Conservation (phyloP, 1,139 yeast species). For the Eremothecium cymbalariae region DNA sequence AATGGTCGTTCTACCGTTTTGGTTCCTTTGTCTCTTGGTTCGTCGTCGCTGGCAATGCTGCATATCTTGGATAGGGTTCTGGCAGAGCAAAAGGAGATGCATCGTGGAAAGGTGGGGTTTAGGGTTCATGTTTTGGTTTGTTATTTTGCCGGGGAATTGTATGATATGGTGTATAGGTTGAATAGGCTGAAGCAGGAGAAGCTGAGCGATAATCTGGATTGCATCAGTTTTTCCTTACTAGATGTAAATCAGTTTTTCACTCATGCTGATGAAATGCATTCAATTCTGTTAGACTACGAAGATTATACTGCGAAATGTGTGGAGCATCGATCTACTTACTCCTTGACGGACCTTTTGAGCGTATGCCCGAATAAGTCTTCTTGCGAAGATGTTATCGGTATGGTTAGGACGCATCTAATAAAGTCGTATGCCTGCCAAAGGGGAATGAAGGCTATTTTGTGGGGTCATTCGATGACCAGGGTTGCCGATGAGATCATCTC, state of each 20-base stretch:
- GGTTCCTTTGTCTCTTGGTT: slow-evolving; percentile 58
- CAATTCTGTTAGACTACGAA: slow-evolving; percentile 16
- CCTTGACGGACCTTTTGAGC: slow-evolving; percentile 14
- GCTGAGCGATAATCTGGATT: slow-evolving; percentile 17
- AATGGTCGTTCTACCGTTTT: slow-evolving; percentile 37
- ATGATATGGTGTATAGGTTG: slow-evolving; percentile 20
- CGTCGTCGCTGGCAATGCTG: slow-evolving; percentile 56
- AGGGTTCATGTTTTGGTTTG: slow-evolving; percentile 44
- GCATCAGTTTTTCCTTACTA: slow-evolving; percentile 36
- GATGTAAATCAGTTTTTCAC: slow-evolving; percentile 35
- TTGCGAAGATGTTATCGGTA: slow-evolving; percentile 49
- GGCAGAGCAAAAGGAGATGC: slow-evolving; percentile 50
- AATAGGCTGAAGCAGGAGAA: slow-evolving; percentile 18
- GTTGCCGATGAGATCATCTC: slow-evolving; percentile 74
- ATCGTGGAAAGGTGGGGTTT: slow-evolving; percentile 65
- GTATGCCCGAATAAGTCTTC: slow-evolving; percentile 46
- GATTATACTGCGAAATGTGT: slow-evolving; percentile 11
- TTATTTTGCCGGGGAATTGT: slow-evolving; percentile 14
- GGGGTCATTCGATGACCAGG: slow-evolving; percentile 76
- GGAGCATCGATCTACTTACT: background rate
- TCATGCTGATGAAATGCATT: slow-evolving; percentile 9
- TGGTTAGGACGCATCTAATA: slow-evolving; percentile 45
- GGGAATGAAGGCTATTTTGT: slow-evolving; percentile 49
- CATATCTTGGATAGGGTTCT: slow-evolving; percentile 58
- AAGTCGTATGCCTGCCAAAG: slow-evolving; percentile 41